phyloP scores from a whole-genome alignment of 2,329 filamentous ascomycete species.

The Neoascochyta sp. region DNA sequence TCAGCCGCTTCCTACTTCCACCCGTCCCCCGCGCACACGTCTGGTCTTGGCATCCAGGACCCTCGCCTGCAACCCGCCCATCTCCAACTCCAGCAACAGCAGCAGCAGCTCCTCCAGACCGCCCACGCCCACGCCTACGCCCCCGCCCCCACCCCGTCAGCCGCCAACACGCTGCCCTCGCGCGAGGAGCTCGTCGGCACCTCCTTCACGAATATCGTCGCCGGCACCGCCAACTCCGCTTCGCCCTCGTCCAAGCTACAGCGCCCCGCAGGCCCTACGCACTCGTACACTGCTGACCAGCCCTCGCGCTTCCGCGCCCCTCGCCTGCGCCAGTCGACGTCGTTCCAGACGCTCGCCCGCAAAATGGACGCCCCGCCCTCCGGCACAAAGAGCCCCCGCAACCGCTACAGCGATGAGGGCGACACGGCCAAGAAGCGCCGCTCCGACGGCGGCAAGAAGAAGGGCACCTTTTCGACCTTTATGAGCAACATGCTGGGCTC shows the following conservation, averaged over 20 bases:
- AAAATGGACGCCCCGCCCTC: conserved; percentile 44
- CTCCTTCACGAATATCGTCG: conserved; percentile 6
- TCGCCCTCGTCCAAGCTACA: conserved; percentile 14
- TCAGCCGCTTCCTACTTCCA: conserved; percentile 19
- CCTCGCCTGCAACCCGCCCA: too few relatives aligned
- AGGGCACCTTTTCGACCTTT: conserved; percentile 40
- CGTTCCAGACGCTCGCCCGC: conserved; percentile 42
- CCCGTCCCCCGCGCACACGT: conserved; percentile 6
- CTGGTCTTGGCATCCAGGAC: conserved; percentile 14
- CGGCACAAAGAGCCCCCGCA: conserved; percentile 36
- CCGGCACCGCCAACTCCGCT: conserved; percentile 10
- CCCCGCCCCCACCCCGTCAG: conserved; percentile 1
- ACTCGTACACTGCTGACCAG: conserved; percentile 26
- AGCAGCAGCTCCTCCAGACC: conserved; percentile 16
- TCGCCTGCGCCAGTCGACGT: conserved; percentile 41
- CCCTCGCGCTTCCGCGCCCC: conserved; percentile 16
- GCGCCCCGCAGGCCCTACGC: conserved; percentile 27
- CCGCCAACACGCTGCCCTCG: conserved; percentile 4
- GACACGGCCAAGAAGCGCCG: conserved; percentile 29
- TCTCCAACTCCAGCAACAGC: conserved; percentile 2
- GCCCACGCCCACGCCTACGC: conserved; percentile 12
- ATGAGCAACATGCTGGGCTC: conserved; percentile 51
- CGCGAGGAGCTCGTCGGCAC: conserved; percentile 7
- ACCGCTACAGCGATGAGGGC: conserved; percentile 40
- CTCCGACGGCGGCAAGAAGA: conserved; percentile 39